phyloP scores from a whole-genome alignment of 2,329 filamentous ascomycete species.

The Huntiella bhutanensis region DNA sequence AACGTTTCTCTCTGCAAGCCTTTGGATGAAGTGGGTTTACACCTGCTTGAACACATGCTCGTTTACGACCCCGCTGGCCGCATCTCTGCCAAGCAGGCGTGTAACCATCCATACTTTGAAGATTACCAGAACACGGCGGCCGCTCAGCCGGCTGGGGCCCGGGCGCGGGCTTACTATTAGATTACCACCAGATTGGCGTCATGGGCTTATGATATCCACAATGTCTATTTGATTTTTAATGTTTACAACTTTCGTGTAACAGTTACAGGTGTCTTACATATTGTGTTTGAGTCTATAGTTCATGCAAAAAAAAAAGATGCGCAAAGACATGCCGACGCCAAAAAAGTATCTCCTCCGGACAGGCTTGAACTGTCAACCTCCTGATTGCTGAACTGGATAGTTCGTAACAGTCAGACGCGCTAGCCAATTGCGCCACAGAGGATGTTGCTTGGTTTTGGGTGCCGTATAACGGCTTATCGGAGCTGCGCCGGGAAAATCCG shows the following conservation, averaged over 20 bases:
- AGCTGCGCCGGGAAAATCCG: no score
- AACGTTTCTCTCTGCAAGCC: conserved; percentile 46
- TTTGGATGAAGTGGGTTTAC: conserved; percentile 52
- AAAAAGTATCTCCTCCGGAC: conserved; percentile 10
- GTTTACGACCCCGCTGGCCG: conserved; percentile 75
- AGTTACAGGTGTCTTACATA: no score
- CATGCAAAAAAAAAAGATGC: no score
- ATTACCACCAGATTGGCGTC: no score
- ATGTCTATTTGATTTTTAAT: no score
- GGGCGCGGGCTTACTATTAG: conserved; percentile 3
- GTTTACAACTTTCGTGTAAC: no score
- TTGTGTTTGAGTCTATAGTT: no score
- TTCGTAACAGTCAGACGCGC: conserved; percentile 38
- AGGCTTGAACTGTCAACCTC: conserved; percentile 13
- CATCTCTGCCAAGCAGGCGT: conserved; percentile 77
- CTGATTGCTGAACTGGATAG: conserved; percentile 7
- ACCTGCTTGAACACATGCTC: conserved; percentile 51
- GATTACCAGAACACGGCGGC: conserved; percentile 12
- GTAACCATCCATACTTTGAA: conserved; percentile 66
- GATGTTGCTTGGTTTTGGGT: background rate
- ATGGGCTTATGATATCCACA: no score
- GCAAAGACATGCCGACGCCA: background rate
- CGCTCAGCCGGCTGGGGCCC: background rate
- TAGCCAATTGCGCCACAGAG: conserved; percentile 33
- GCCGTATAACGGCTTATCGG: no score